Conservation (phyloP, 192 early-diverging fungal species). For the Coemansia sp. region DNA sequence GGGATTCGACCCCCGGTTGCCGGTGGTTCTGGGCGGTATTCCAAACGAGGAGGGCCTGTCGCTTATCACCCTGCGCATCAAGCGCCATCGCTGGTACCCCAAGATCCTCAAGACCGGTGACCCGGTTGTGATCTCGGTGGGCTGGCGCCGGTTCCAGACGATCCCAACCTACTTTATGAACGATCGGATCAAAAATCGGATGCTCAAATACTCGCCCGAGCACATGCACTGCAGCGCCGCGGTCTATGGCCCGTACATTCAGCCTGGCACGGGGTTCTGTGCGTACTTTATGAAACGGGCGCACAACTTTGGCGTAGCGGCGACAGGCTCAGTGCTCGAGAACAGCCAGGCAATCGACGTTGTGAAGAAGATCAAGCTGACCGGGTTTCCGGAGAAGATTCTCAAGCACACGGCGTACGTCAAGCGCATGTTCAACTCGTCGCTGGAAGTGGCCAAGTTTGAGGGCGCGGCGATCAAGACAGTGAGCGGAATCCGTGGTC, state of each 20-base stretch:
- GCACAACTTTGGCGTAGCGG: constrained; percentile 92
- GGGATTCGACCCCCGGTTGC: constrained; percentile 83
- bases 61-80: constrained; percentile 92
- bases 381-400: constrained; percentile 89
- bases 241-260: constrained; percentile 89
- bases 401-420: constrained; percentile 97
- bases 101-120: constrained; percentile 97
- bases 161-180: constrained; percentile 91
- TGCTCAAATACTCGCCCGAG: constrained; percentile 99
- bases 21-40: constrained; percentile 88
- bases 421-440: constrained; percentile 96
- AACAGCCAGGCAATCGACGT: constrained; percentile 89
- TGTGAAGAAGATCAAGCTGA: constrained; percentile 99
- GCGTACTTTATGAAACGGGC: constrained; percentile 58
- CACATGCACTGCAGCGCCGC: constrained; percentile 99
- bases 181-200: constrained; percentile 88
- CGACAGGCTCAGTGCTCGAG: constrained; percentile 92
- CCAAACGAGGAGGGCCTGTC: constrained; percentile 89
- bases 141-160: constrained; percentile 97
- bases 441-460: constrained; percentile 97
- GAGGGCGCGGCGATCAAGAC: constrained; percentile 95
- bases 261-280: constrained; percentile 97
- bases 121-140: constrained; percentile 94
- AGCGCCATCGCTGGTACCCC: constrained; percentile 95
- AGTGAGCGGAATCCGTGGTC: constrained; percentile 95